Evolutionary conservation across 768 basidiomycete species (phyloP), one percentile per base, ranked within the genome.

Genomic region (Kwoniella newhampshirensis): DNA sequence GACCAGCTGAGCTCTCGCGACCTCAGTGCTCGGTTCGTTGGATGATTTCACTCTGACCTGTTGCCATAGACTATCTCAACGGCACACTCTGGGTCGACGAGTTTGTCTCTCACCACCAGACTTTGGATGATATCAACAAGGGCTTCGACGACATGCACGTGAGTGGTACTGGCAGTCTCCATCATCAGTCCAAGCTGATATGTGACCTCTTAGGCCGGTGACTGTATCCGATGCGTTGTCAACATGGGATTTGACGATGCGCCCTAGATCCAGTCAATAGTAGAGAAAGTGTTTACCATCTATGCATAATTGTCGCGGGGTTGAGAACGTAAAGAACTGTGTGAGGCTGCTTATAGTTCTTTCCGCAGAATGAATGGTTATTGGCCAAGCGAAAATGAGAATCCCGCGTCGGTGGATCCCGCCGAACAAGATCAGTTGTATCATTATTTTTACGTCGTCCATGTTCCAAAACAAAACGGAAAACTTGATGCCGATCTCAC

Each of bases 91-190:
- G 73, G 71, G 85, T 99, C 50, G 93, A 99, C 73, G 91, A 98
- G 76, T 99, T 94, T 76, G 87, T 98, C 58, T 94, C 94, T 44
- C 94, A 98, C 78, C 80, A 84, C 66, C 83, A 86, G 67, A 82
- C 78, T 39, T 79, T 93, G 32, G 81, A 78, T 23, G 86, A 89
- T 5, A 88, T 92, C 73, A 89, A 89, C 77, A 81, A 85, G 46
- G 91, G 90, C 20, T 97, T 99, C 81, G 81, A 87, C 55, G 89
- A 94, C 73, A 98, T 99, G 93, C 91, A 97, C 79, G 90, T 92
- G 78, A 78, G 91, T 83, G 47, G 20, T 27, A 4, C n/a, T 21
- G 11, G 45, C 26, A 17, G 23, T 27, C 4, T n/a, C 8, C 23
- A 32, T n/a, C 44, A 36, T 17, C 7, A 37, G 37, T 56, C 59